Evolutionary conservation across 2,329 filamentous ascomycete species (phyloP).

Genomic region (Graphilbum ipis-grandicollis): DNA sequence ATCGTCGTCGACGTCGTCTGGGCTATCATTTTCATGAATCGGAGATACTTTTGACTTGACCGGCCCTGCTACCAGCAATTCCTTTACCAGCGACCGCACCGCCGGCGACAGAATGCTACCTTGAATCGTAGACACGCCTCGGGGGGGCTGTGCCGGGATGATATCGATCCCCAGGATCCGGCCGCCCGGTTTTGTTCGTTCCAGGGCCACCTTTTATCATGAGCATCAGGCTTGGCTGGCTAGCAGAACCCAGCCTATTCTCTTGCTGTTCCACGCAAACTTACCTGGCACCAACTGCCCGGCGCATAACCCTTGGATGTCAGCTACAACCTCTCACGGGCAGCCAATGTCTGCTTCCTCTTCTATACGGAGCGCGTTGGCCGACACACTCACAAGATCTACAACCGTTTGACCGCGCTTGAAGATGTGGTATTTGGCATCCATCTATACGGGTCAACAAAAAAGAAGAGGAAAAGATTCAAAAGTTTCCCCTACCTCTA

Average conservation of each 20-base stretch:
- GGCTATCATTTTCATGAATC: not conserved
- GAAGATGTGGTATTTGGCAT: conserved; percentile 68
- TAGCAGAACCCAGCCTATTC: too few relatives aligned
- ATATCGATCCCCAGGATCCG: conserved; percentile 84
- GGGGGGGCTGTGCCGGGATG: conserved; percentile 79
- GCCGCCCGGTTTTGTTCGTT: conserved; percentile 58
- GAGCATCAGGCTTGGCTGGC: too few relatives aligned
- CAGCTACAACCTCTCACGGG: too few relatives aligned
- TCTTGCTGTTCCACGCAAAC: not conserved
- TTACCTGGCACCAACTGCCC: conserved; percentile 53
- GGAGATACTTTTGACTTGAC: not conserved
- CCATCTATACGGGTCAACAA: conserved; percentile 39
- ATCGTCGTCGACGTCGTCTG: conserved; percentile 6
- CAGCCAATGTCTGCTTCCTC: too few relatives aligned
- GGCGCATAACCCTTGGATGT: conserved; percentile 73
- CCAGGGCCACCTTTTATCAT: conserved; percentile 78
- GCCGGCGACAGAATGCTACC: conserved; percentile 70
- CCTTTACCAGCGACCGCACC: conserved; percentile 61
- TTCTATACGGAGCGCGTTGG: too few relatives aligned
- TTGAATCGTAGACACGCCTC: conserved; percentile 85
- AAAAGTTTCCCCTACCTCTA: conserved; percentile 49
- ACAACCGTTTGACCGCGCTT: conserved; percentile 68
- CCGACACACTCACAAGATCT: conserved; percentile 49
- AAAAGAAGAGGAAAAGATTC: not conserved
- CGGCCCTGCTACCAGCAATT: conserved; percentile 40